phyloP scores from a whole-genome alignment of 371 early-diverging fungal species.

The Circinella umbellata region DNA sequence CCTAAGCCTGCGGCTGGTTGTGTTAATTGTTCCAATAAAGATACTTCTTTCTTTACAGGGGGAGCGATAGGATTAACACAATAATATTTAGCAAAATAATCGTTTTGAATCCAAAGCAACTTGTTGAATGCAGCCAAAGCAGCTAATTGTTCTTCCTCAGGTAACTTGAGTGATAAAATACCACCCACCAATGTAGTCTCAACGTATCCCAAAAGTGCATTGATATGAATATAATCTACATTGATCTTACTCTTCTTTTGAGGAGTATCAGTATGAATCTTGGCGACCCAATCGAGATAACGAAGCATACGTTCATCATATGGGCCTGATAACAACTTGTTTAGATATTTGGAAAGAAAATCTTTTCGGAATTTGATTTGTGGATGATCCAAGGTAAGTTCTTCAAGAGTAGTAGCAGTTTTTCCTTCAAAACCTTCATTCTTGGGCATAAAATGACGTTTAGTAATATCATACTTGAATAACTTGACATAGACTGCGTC shows the following conservation, averaged over 20 bases:
- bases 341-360: constrained; percentile 74
- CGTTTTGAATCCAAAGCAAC: constrained; percentile 91
- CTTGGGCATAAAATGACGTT: constrained; percentile 65
- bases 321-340: constrained; percentile 72
- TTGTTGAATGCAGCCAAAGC: constrained; percentile 81
- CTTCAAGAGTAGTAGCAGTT: constrained; percentile 45
- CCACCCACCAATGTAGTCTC: constrained; percentile 68
- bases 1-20: background rate
- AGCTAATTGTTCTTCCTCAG: constrained; percentile 57
- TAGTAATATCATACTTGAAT: constrained; percentile 67
- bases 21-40: background rate
- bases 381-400: constrained; percentile 64
- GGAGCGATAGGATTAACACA: constrained; percentile 32
- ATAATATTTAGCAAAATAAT: constrained; percentile 83
- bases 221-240: constrained; percentile 85
- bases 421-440: constrained; percentile 70
- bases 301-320: constrained; percentile 73
- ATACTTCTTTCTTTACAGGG: background rate
- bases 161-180: constrained; percentile 64
- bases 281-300: constrained; percentile 81
- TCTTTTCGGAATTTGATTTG: constrained; percentile 86
- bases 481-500: constrained; percentile 75
- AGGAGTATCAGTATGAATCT: constrained; percentile 72
- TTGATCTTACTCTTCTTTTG: constrained; percentile 78
- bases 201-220: constrained; percentile 79